Base-by-base conservation (phyloP, 352 stramenopile species). In the Aphanomyces invadans region DNA sequence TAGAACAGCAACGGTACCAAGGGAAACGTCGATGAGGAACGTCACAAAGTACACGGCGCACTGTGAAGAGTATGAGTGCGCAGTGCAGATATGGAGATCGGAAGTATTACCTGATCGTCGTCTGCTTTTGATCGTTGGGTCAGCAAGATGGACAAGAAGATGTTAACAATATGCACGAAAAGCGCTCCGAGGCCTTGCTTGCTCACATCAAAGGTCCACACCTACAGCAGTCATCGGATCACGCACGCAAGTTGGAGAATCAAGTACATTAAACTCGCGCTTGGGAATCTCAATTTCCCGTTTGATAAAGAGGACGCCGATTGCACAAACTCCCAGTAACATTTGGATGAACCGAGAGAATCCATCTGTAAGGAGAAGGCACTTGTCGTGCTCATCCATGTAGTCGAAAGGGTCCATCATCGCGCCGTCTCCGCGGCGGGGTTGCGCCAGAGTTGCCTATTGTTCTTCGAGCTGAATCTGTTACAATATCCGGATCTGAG, bases 301-400 rank as follows among this genome's bases (percentile, higher is more conserved):
- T 72, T 90, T 90, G 72, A 90, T 78, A 70, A 80, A 88, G 55
- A 90, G 73, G 44, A 90, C 72, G 69, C 85, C 73, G 3, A 90
- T 51, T 1, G 79, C 77, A 11, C 74, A 78, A 23, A 76, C 57
- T 4, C 69, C 77, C 46, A 92, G 65, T 45, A 76, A 56, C 21
- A 90, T 23, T 65, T 90, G 81, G 61, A 90, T 71, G 45, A 87
- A 21, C 9, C 78, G 74, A 1, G 72, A 70, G 57, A 87, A 90
- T 11, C 75, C 70, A 70, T 90, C 84, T 5, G 82, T 87, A 70
- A 92, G 83, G 46, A 92, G 70, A 45, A 77, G 71, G 45, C 84
- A 92, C 44, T 74, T 76, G 68, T 88, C 73, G 21, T 70, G 48
- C 10, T 64, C 55, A 23, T 51, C 60, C 31, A 67, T 49, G 49